These are phyloP conservation scores for Berberis vulgaris DNA, from an alignment of 164 flowering plant genomes.

Conservation along the genomic window DNA sequence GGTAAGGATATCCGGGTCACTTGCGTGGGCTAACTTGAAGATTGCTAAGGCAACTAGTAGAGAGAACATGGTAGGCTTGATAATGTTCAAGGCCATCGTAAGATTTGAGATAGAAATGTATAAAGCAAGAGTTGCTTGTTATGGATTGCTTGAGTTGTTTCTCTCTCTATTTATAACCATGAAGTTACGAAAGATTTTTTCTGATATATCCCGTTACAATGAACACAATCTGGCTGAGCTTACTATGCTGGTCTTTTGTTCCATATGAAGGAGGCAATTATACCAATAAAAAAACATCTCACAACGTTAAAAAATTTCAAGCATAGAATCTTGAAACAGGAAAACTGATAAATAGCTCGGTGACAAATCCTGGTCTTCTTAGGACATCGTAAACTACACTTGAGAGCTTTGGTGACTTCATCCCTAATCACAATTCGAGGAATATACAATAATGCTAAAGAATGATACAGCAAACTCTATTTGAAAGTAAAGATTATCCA, in stretches of 20 bases:
- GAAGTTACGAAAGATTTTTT: not conserved
- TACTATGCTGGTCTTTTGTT: not conserved
- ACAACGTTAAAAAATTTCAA: not conserved
- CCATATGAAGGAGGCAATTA: not conserved
- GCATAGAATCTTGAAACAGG: not conserved
- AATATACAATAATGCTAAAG: too few relatives aligned
- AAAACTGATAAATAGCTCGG: too few relatives aligned
- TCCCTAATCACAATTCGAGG: too few relatives aligned
- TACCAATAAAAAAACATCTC: not conserved
- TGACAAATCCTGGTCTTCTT: too few relatives aligned
- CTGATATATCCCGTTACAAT: not conserved
- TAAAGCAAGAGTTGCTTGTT: not conserved
- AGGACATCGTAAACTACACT: too few relatives aligned
- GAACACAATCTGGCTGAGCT: not conserved
- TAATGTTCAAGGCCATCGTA: not conserved
- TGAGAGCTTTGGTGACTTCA: too few relatives aligned
- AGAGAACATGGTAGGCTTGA: slow-evolving; percentile 4
- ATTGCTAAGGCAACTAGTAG: slow-evolving; percentile 9
- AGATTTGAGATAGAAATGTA: not conserved
- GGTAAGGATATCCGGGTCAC: slow-evolving; percentile 16
- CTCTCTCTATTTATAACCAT: not conserved
- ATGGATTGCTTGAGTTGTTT: not conserved
- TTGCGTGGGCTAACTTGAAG: slow-evolving; percentile 6
- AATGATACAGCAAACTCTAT: too few relatives aligned
- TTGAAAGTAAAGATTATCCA: too few relatives aligned